Evolutionary conservation across 768 basidiomycete species (phyloP), one percentile per base, ranked within the genome.

Genomic region (Tulasnella sp.): DNA sequence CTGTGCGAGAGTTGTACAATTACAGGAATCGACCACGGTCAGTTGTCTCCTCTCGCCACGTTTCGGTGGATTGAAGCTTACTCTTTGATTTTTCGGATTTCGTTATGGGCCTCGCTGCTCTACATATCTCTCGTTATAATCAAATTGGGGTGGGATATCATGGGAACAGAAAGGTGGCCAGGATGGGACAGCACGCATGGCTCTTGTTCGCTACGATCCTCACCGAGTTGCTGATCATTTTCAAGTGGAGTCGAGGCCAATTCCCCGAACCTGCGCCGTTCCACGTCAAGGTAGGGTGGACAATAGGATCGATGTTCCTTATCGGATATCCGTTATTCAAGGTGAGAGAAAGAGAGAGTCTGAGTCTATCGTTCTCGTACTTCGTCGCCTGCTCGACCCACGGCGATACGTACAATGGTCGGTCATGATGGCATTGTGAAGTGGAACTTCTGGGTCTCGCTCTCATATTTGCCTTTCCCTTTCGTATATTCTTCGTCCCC

Each of bases 181-280:
- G 95, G 80, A 96, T 96, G 95, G 95, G 95, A 1, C 93, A 95
- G 83, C 95, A 96, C 84, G 92, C 92, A 46, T 96, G 95, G 95
- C 87, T 96, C 60, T 87, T 96, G 81, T 90, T 95, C 75, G 94
- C 95, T 44, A 96, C 95, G n/a, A 91, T 95, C 81, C 83, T 91
- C 80, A 96, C 95, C 20, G 95, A 96, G 85, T 85, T 95, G 48
- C 88, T 96, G 76, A 92, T 92, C 64, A 95, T 96, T 77, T 86
- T 88, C 83, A 96, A 96, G 87, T 96, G 94, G 94, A 91, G 93
- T 82, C 87, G 90, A 83, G 93, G 92, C 16, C 89, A 91, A 85
- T 96, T 92, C 84, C 85, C 87, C 24, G 89, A 87, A 82, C 91
- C 93, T 34, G 85, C 94, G 20, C 95, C 95, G 20, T 82, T 83